Evolutionary conservation across 768 basidiomycete species (phyloP).

Genomic region (Leccinellum albellum): DNA sequence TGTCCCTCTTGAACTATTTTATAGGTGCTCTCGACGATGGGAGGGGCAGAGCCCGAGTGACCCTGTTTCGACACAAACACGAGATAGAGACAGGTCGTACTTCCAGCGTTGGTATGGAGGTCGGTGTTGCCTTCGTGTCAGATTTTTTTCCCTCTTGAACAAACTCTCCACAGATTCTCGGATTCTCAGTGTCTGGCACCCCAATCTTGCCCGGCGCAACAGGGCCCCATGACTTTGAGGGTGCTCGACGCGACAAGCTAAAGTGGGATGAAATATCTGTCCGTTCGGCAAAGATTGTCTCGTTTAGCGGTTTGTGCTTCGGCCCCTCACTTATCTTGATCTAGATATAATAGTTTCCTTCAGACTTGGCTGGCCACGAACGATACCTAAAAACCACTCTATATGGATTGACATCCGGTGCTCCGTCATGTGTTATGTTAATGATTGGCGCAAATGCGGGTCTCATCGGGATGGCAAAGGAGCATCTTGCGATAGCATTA

Average conservation of each 20-base stretch:
- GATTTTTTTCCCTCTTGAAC: background rate
- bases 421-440: slow-evolving; percentile 86
- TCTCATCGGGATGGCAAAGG: slow-evolving; percentile 89
- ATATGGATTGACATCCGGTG: slow-evolving; percentile 91
- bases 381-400: slow-evolving; percentile 89
- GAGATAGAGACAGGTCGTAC: slow-evolving; percentile 96
- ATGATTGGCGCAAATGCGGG: slow-evolving; percentile 97
- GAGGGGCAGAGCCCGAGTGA: slow-evolving; percentile 76
- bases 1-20: slow-evolving; percentile 5
- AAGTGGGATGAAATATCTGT: slow-evolving; percentile 95
- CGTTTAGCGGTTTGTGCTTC: slow-evolving; percentile 69
- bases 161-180: slow-evolving; percentile 61
- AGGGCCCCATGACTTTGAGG: slow-evolving; percentile 55
- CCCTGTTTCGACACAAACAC: slow-evolving; percentile 94
- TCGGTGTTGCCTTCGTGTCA: slow-evolving; percentile 32
- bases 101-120: slow-evolving; percentile 96
- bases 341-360: background rate
- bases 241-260: slow-evolving; percentile 77
- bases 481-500: slow-evolving; percentile 92
- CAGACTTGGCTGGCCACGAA: slow-evolving; percentile 95
- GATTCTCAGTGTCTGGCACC: slow-evolving; percentile 72
- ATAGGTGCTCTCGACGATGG: slow-evolving; percentile 78
- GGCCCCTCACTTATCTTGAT: background rate
- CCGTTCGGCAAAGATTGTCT: slow-evolving; percentile 86
- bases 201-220: slow-evolving; percentile 73